Evolutionary conservation across 2,329 filamentous ascomycete genomes (phyloP), one percentile per base, ranked within the genome.

Genomic region (Fusarium hainanense): DNA sequence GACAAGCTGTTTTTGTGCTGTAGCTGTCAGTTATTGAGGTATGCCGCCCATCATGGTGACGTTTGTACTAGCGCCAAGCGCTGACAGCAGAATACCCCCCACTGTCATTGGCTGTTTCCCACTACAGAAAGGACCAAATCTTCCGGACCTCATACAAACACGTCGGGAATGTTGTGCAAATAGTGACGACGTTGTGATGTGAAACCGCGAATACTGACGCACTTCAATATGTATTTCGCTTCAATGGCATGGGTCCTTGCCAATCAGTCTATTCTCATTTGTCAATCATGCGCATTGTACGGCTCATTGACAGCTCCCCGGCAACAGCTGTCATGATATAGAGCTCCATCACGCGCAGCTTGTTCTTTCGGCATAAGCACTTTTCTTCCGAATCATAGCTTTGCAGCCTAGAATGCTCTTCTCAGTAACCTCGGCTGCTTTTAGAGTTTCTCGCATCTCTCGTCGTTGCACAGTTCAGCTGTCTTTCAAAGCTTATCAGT

Each of bases 131-230:
- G 57, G 64, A 68, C 18, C 28, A 51, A 9, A 4, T 43, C 18
- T n/a, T 58, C 63, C 63, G 63, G 10, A 4, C 25, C 34, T 58
- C 37, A 18, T 0, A 25, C 3, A 1, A 9, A 30, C 8, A 9
- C 18, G 37, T 1, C 25, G 16, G 47, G 41, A 42, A 28, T 27
- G n/a, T 8, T 42, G 40, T 23, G n/a, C 57, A 63, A 51, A 50
- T 41, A 41, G 42, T 67, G 64, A 67, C 64, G 64, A 57, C 2
- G 4, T 23, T 16, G 18, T 67, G 63, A 67, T 67, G 57, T 37
- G 28, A 11, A n/a, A 23, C 43, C 56, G 30, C 42, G 16, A 9
- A 27, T 12, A 1, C 8, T 43, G 41, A 42, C 23, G 34, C 20
- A 21, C 30, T 66, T 13, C 16, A 14, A n/a, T 4, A 8, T 12